phyloP scores from a whole-genome alignment of 139 green algal species.

The Chlorella sp. region DNA sequence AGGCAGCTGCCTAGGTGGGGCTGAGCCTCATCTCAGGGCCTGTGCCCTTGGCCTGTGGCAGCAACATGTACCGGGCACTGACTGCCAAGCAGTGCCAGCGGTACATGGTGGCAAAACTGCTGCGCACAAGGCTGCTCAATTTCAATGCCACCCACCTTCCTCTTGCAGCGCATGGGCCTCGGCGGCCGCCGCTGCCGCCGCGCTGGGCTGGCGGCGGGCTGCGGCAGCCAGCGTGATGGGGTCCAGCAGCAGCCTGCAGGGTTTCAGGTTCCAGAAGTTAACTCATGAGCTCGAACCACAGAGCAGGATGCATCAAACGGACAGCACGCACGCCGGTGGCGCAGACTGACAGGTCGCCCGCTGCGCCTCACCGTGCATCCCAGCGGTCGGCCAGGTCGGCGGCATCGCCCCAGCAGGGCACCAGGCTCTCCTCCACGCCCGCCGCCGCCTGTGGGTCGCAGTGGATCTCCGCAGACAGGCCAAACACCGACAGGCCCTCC shows the following conservation, averaged over 20 bases:
- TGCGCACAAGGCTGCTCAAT: too few species aligned
- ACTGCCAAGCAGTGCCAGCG: too few species aligned
- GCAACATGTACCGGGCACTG: too few species aligned
- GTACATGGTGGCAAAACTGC: too few species aligned
- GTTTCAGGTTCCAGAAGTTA: too few species aligned
- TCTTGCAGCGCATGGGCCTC: neutral
- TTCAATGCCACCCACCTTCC: neutral
- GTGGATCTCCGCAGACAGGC: slow-evolving; percentile 9
- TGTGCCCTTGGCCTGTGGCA: too few species aligned
- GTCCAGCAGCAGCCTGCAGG: slow-evolving; percentile 19
- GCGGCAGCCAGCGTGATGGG: neutral
- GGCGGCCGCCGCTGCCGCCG: neutral
- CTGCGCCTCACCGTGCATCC: neutral
- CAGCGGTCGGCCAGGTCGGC: neutral
- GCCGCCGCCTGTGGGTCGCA: neutral
- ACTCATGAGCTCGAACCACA: too few species aligned
- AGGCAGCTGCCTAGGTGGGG: too few species aligned
- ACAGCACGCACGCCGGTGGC: too few species aligned
- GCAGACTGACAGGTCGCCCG: too few species aligned
- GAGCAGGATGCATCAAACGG: too few species aligned
- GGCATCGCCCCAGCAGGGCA: neutral
- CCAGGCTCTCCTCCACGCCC: slow-evolving; percentile 11
- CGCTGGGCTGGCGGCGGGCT: neutral
- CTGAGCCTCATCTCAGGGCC: too few species aligned
- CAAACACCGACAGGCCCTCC: slow-evolving; percentile 22